Percentiles rank a stretch among this genome's conserved stretches.
Conservation (phyloP, 1,284 basidiomycete species). For the Takashimella koratensis region DNA sequence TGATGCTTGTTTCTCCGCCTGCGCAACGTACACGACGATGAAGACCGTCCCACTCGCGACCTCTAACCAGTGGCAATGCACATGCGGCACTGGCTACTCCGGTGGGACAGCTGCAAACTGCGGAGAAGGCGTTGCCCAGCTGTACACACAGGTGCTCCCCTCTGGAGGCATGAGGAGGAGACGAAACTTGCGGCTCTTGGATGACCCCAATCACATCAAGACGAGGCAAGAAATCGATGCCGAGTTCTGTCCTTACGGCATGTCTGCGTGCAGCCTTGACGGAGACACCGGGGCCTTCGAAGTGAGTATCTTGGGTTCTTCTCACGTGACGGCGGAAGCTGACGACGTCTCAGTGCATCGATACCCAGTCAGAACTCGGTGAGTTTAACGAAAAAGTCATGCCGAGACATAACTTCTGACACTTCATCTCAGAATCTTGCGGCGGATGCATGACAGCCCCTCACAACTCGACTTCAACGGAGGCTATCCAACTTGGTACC, state of each 20-base stretch:
- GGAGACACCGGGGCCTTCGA: background rate
- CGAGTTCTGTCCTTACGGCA: background rate
- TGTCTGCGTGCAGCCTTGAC: background rate
- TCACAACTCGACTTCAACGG: background rate
- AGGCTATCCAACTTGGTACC: conserved; percentile 1
- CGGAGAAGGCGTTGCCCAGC: background rate
- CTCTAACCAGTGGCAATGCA: background rate
- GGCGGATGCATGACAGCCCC: conserved; percentile 12
- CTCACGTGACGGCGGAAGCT: background rate
- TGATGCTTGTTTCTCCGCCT: background rate
- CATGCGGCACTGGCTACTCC: background rate
- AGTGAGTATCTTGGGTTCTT: background rate
- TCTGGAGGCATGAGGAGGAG: background rate
- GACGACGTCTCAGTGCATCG: background rate
- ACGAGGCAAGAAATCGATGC: background rate
- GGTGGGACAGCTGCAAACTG: background rate
- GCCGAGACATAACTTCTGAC: conserved; percentile 3
- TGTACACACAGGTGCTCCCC: background rate
- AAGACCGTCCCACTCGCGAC: background rate
- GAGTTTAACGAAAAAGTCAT: no score
- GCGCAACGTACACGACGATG: background rate
- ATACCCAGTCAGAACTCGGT: background rate
- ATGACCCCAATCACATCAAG: background rate
- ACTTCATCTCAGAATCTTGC: conserved; percentile 12
- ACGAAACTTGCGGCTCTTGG: background rate